Evolutionary conservation across 129 eudicot genomes (phyloP).

Genomic region (Artemisia tridentata): DNA sequence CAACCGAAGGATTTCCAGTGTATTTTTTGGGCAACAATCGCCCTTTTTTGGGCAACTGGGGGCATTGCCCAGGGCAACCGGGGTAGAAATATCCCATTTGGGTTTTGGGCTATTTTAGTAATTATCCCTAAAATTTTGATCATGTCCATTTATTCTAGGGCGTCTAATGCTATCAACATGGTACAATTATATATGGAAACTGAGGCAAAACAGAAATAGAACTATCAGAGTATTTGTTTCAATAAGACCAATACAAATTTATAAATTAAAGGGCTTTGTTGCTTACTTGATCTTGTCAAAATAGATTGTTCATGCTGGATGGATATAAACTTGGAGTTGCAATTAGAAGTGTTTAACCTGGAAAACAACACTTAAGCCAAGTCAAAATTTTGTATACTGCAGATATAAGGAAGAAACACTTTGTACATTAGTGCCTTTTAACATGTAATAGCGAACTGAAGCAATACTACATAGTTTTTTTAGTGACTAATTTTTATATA

Average conservation of each 20-base stretch:
- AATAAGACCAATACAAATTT: neutral
- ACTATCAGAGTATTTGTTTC: neutral
- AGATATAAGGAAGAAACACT: neutral
- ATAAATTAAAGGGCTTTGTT: constrained; percentile 14
- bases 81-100: too few relatives aligned
- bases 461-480: neutral
- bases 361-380: constrained; percentile 16
- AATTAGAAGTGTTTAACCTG: constrained; percentile 14
- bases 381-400: neutral
- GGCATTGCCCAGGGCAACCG: too few relatives aligned
- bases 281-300: constrained; percentile 52
- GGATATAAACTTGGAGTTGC: constrained; percentile 1
- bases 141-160: too few relatives aligned
- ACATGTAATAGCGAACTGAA: neutral
- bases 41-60: too few relatives aligned
- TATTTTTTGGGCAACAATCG: too few relatives aligned
- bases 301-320: constrained; percentile 41
- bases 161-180: too few relatives aligned
- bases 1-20: too few relatives aligned
- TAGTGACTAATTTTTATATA: too few relatives aligned
- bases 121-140: too few relatives aligned
- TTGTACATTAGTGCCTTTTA: neutral
- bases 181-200: too few relatives aligned
- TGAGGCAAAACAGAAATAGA: too few relatives aligned
- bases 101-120: too few relatives aligned